phyloP scores from a whole-genome alignment of 176 grass and related monocot species.

The Eragrostis nindensis region DNA sequence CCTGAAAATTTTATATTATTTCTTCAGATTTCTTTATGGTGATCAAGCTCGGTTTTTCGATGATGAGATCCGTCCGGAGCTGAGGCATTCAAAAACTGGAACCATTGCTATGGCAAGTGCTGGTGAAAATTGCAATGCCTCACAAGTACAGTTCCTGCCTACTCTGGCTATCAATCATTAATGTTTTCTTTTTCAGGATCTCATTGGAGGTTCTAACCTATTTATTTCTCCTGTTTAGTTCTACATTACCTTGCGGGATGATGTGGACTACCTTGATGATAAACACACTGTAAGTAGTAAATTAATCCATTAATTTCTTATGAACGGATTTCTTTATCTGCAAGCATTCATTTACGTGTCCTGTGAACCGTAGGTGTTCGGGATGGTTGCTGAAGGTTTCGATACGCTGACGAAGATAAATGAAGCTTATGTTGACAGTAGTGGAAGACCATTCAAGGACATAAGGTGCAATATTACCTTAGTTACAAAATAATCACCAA shows the following conservation, averaged over 20 bases:
- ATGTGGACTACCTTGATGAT: slow-evolving; percentile 93
- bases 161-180: background rate
- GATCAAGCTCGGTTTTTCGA: slow-evolving; percentile 95
- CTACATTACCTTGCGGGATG: slow-evolving; percentile 87
- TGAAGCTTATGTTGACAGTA: slow-evolving; percentile 89
- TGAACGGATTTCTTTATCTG: slow-evolving; percentile 3
- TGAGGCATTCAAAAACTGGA: slow-evolving; percentile 83
- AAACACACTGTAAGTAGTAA: slow-evolving; percentile 89
- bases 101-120: slow-evolving; percentile 95
- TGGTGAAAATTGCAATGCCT: slow-evolving; percentile 92
- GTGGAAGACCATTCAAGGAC: slow-evolving; percentile 93
- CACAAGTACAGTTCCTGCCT: slow-evolving; percentile 57
- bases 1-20: slow-evolving; percentile 42
- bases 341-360: background rate
- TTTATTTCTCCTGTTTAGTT: slow-evolving; percentile 57
- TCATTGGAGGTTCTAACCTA: background rate
- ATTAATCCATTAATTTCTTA: too few species aligned
- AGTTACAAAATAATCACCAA: slow-evolving; percentile 23
- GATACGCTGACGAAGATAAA: slow-evolving; percentile 93
- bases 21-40: slow-evolving; percentile 78
- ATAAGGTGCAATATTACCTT: slow-evolving; percentile 59
- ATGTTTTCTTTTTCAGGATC: background rate
- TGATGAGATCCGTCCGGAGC: slow-evolving; percentile 78
- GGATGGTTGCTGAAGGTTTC: slow-evolving; percentile 81
- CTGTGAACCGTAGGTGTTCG: slow-evolving; percentile 72